Percentiles rank a stretch among this genome's conserved stretches.
These are phyloP conservation scores for Lachnellula subtilissima DNA, from an alignment of 2,329 filamentous ascomycete genomes.

Conservation along the genomic window DNA sequence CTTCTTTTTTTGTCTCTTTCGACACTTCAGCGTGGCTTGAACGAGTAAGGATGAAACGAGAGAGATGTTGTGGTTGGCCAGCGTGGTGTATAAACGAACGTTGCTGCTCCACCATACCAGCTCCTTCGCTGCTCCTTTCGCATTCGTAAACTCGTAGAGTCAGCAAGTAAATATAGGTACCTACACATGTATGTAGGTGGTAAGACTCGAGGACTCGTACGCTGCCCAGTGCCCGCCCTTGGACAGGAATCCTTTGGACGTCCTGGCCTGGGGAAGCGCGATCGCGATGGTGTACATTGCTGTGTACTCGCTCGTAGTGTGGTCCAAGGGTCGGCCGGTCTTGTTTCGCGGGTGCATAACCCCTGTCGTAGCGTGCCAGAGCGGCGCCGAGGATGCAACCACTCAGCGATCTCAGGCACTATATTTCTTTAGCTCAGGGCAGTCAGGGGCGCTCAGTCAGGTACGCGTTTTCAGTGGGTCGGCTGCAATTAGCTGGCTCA, in stretches of 20 bases:
- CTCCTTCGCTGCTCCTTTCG: neutral
- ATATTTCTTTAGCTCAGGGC: neutral
- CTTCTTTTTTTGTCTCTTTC: too few species aligned
- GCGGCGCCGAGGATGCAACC: conserved; percentile 5
- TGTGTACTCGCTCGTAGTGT: neutral
- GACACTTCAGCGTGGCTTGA: too few species aligned
- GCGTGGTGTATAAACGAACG: too few species aligned
- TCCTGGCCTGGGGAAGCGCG: neutral
- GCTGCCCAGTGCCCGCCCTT: too few species aligned
- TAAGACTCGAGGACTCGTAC: neutral
- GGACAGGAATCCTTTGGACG: too few species aligned
- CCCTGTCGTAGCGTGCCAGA: conserved; percentile 13
- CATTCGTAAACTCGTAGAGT: too few species aligned
- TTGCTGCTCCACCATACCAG: neutral
- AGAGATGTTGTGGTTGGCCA: too few species aligned
- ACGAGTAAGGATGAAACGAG: too few species aligned
- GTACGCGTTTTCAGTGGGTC: conserved; percentile 23
- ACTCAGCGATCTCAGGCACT: conserved; percentile 8
- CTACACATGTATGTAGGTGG: neutral
- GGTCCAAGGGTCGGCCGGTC: neutral
- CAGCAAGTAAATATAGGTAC: too few species aligned
- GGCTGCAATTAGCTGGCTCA: conserved; percentile 18
- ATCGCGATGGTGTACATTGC: neutral
- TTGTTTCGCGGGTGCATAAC: conserved; percentile 4
- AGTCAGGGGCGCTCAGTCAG: conserved; percentile 11